Conservation (phyloP, 306 rosid species). For the Vachellia pachyceras region DNA sequence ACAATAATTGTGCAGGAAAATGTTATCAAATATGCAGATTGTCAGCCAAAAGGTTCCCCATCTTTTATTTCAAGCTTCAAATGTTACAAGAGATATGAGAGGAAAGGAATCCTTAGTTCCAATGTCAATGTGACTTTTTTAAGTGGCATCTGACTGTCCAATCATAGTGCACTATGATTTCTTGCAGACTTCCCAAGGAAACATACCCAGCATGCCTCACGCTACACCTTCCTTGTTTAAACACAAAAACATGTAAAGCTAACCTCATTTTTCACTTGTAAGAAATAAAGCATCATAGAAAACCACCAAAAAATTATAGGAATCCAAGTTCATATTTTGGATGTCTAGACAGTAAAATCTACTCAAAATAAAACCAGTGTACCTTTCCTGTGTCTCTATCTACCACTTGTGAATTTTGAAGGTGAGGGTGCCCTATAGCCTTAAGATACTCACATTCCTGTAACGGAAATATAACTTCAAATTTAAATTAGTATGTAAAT, state of each 20-base stretch:
- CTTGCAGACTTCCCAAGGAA: not conserved
- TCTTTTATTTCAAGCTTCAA: not conserved
- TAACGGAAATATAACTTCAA: slow-evolving; percentile 24
- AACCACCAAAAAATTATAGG: not conserved
- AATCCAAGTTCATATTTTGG: not conserved
- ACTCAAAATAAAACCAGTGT: slow-evolving; percentile 25
- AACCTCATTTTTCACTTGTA: slow-evolving; percentile 6
- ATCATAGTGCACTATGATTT: not conserved
- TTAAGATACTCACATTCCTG: slow-evolving; percentile 94
- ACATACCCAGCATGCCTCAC: not conserved
- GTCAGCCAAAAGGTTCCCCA: not conserved
- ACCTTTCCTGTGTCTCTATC: slow-evolving; percentile 91
- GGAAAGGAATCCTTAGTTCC: not conserved
- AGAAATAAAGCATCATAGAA: not conserved
- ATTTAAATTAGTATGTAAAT: not conserved
- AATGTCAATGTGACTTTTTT: not conserved
- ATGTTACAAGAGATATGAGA: not conserved
- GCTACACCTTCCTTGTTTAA: not conserved
- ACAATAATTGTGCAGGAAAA: not conserved
- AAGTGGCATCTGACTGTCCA: not conserved
- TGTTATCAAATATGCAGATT: not conserved
- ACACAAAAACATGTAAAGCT: slow-evolving; percentile 29
- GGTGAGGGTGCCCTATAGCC: slow-evolving; percentile 79
- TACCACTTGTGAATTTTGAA: slow-evolving; percentile 85
- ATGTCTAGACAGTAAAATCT: slow-evolving; percentile 2